These are phyloP conservation scores for Xylaria sp. DNA, from an alignment of 495 filamentous ascomycete genomes.

Conservation along the genomic window DNA sequence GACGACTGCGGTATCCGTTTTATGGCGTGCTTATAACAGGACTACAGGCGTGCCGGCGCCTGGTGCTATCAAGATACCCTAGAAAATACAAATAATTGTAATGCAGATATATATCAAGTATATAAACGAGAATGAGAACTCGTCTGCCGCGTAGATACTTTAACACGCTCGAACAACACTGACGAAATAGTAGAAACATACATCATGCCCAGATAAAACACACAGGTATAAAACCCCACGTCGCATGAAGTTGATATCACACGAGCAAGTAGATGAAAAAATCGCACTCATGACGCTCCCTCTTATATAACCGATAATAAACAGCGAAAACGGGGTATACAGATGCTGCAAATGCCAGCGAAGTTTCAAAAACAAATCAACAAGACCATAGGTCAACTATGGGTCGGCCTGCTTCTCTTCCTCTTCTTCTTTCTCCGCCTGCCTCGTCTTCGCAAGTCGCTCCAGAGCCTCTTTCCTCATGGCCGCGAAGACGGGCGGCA, in stretches of 20 bases:
- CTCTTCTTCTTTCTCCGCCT: conserved; percentile 63
- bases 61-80: conserved; percentile 24
- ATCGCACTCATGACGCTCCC: neutral
- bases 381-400: conserved; percentile 22
- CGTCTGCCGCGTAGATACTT: neutral
- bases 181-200: neutral
- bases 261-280: neutral
- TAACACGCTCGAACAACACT: neutral
- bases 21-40: neutral
- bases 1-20: neutral
- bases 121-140: neutral
- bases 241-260: neutral
- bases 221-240: neutral
- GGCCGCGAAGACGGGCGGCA: conserved; percentile 64
- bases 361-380: neutral
- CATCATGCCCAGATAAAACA: too few relatives aligned
- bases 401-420: conserved; percentile 51
- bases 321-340: conserved; percentile 9
- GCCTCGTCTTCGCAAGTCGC: too few relatives aligned
- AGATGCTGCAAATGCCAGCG: conserved; percentile 8
- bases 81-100: neutral
- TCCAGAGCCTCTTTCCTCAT: conserved; percentile 78
- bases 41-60: neutral
- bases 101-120: neutral
- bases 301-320: neutral